Evolutionary conservation across 768 basidiomycete species (phyloP).

Genomic region (Mycena galopus): DNA sequence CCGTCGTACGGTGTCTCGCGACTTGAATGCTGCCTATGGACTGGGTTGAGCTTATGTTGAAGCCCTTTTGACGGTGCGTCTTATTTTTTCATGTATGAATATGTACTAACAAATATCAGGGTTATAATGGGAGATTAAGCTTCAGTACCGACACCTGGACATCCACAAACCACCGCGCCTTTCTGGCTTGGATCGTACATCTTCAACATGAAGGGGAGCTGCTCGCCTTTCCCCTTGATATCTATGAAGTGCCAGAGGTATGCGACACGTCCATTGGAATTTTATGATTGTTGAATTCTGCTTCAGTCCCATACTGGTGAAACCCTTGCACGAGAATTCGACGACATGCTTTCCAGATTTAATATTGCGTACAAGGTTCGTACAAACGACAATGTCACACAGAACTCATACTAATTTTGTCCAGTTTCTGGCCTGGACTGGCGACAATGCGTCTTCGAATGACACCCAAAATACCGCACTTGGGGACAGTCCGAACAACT

Average conservation of each 20-base stretch:
- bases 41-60: not conserved
- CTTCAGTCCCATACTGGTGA: slow-evolving; percentile 42
- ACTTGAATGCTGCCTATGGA: not conserved
- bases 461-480: too few species aligned
- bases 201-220: not conserved
- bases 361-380: slow-evolving; percentile 40
- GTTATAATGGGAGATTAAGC: not conserved
- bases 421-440: too few species aligned
- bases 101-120: not conserved
- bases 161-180: not conserved
- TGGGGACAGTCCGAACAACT: too few species aligned
- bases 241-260: not conserved
- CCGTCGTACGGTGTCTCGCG: not conserved
- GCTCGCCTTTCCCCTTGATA: not conserved
- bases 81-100: not conserved
- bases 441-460: too few species aligned
- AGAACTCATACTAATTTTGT: too few species aligned
- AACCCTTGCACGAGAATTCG: slow-evolving; percentile 38
- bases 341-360: slow-evolving; percentile 36
- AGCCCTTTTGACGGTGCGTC: not conserved
- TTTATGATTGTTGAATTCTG: not conserved
- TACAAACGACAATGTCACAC: too few species aligned
- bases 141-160: not conserved
- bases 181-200: not conserved
- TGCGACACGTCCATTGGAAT: not conserved